A percentile compares a stretch with the other conserved stretches of the same genome.
Conservation (phyloP, 768 basidiomycete species). For the Auricularia sp. region DNA sequence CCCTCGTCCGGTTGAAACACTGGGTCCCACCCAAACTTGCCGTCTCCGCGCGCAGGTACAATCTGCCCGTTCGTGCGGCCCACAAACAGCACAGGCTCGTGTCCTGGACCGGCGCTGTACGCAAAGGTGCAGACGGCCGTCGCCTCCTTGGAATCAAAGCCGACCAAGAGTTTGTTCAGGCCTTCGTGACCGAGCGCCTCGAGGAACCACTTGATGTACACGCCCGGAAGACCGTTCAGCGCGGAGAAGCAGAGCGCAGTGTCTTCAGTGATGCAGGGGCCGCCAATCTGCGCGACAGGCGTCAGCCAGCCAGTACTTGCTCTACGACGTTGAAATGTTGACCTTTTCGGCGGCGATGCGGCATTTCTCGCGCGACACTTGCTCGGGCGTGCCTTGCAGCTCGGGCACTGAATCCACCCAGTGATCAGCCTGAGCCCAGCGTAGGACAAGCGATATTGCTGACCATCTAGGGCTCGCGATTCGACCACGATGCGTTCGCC, state of each 20-base stretch:
- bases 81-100: slow-evolving; percentile 74
- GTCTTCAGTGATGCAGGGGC: slow-evolving; percentile 75
- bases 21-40: slow-evolving; percentile 85
- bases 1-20: slow-evolving; percentile 70
- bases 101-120: slow-evolving; percentile 75
- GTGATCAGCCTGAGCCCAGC: too few relatives aligned
- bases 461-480: slow-evolving; percentile 71
- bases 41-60: slow-evolving; percentile 71
- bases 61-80: slow-evolving; percentile 85
- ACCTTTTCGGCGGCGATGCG: slow-evolving; percentile 74
- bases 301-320: not conserved
- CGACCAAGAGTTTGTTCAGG: slow-evolving; percentile 69
- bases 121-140: slow-evolving; percentile 95
- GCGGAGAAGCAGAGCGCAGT: slow-evolving; percentile 90
- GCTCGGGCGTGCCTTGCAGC: slow-evolving; percentile 84
- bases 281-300: slow-evolving; percentile 27
- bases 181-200: slow-evolving; percentile 73
- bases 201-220: slow-evolving; percentile 95
- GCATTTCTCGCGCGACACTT: slow-evolving; percentile 86
- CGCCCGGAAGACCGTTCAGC: slow-evolving; percentile 84
- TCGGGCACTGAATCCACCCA: slow-evolving; percentile 60
- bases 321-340: slow-evolving; percentile 12
- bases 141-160: slow-evolving; percentile 69
- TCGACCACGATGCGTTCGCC: slow-evolving; percentile 63
- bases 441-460: slow-evolving; percentile 20